Conservation (phyloP, 2,329 filamentous ascomycete genomes). For the Microdochium trichocladiopsis region DNA sequence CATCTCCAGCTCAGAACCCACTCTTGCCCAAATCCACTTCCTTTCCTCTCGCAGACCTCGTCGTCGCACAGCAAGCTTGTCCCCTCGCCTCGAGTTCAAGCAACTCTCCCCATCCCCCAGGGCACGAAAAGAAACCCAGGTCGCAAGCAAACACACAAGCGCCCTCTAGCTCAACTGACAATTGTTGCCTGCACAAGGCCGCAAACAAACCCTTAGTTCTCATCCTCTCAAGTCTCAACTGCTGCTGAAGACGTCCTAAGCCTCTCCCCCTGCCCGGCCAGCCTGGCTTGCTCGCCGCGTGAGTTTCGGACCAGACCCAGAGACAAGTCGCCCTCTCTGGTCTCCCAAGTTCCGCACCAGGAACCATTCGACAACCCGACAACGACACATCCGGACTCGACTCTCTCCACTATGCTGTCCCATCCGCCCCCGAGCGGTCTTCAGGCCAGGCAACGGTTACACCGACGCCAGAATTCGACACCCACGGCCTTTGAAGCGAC, state of each 20-base stretch:
- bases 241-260: constrained; percentile 20
- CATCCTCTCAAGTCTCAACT: constrained; percentile 22
- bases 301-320: constrained; percentile 15
- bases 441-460: constrained; percentile 66
- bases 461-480: constrained; percentile 84
- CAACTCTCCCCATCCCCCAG: too few relatives aligned
- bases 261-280: constrained; percentile 21
- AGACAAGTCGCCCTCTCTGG: constrained; percentile 17
- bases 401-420: constrained; percentile 75
- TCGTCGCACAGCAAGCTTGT: neutral
- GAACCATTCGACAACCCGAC: constrained; percentile 30
- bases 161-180: neutral
- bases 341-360: neutral
- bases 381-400: constrained; percentile 59
- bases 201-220: constrained; percentile 17
- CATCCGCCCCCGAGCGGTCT: constrained; percentile 60
- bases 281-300: constrained; percentile 28
- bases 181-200: constrained; percentile 4
- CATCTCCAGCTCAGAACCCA: neutral
- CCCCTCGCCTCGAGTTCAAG: neutral
- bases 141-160: neutral
- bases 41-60: neutral
- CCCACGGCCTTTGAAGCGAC: constrained; percentile 70
- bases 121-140: too few relatives aligned
- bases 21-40: neutral